Percentiles rank a stretch among this genome's conserved stretches.
Evolutionary conservation across 139 green algal genomes (phyloP).

Genomic region (Parachlorella kessleri): DNA sequence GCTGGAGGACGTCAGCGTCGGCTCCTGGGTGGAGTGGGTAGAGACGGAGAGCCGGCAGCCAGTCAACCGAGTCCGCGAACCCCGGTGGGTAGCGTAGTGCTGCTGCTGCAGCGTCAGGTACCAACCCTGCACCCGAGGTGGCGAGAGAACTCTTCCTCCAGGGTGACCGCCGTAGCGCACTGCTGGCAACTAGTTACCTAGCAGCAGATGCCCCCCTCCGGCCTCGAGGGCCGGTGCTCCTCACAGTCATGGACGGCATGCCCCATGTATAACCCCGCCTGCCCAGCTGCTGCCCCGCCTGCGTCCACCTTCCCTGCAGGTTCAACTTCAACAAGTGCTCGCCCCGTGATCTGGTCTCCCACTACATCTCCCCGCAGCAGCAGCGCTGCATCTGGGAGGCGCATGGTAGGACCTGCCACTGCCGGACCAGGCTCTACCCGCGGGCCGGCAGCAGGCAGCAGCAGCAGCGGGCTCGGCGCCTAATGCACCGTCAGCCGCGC

Average conservation of each 20-base stretch:
- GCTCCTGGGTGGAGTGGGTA: slow-evolving; percentile 44
- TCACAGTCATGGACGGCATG: too few species aligned
- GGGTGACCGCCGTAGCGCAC: too few species aligned
- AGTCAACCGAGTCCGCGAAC: background rate
- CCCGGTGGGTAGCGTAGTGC: background rate
- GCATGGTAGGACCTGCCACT: slow-evolving; percentile 10
- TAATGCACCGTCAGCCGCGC: too few species aligned
- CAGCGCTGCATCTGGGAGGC: slow-evolving; percentile 39
- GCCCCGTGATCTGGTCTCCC: slow-evolving; percentile 38
- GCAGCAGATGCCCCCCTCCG: too few species aligned
- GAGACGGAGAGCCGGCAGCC: slow-evolving; percentile 7
- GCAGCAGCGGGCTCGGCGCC: background rate
- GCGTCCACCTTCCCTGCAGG: background rate
- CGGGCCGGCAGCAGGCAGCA: too few species aligned
- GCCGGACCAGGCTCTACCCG: background rate
- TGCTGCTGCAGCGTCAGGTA: too few species aligned
- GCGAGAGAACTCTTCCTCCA: too few species aligned
- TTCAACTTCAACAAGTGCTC: slow-evolving; percentile 51
- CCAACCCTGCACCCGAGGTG: too few species aligned
- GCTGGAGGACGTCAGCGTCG: slow-evolving; percentile 49
- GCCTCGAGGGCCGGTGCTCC: too few species aligned
- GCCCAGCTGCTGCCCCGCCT: too few species aligned
- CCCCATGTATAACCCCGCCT: too few species aligned
- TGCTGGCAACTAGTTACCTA: too few species aligned
- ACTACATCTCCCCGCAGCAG: slow-evolving; percentile 39